phyloP scores from a whole-genome alignment of 2,329 filamentous ascomycete genomes.

The Beauveria medogensis region DNA sequence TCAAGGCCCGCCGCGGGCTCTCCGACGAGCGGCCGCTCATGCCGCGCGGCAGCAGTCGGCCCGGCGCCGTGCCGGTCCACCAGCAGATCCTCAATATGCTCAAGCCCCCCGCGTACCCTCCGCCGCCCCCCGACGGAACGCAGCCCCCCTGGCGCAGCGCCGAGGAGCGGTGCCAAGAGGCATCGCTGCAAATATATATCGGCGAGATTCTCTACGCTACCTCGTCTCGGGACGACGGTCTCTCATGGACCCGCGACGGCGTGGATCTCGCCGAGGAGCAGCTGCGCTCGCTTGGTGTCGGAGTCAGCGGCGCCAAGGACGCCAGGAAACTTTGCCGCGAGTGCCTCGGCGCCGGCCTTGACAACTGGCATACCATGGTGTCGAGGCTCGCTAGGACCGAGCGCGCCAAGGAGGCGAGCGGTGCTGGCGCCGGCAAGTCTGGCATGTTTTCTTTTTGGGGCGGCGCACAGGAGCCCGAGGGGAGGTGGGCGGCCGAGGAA shows the following conservation, averaged over 20 bases:
- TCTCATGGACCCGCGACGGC: conserved; percentile 84
- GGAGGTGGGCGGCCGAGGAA: conserved; percentile 47
- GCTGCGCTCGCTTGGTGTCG: conserved; percentile 36
- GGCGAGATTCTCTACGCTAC: conserved; percentile 84
- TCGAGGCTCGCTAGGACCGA: conserved; percentile 50
- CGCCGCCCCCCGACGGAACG: conserved; percentile 62
- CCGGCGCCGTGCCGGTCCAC: conserved; percentile 14
- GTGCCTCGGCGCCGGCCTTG: conserved; percentile 67
- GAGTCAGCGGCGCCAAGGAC: conserved; percentile 20
- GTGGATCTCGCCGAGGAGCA: conserved; percentile 72
- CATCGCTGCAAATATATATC: conserved; percentile 79
- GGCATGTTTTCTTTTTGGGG: conserved; percentile 31
- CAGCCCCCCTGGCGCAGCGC: conserved; percentile 55
- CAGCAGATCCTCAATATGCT: conserved; percentile 19
- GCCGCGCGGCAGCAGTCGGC: neutral
- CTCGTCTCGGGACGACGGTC: conserved; percentile 53
- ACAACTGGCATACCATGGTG: conserved; percentile 81
- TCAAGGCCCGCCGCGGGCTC: conserved; percentile 65
- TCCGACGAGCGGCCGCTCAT: conserved; percentile 27
- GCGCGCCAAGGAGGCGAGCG: conserved; percentile 28
- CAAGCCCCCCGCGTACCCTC: conserved; percentile 56
- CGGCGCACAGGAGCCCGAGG: conserved; percentile 27
- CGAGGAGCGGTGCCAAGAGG: conserved; percentile 71
- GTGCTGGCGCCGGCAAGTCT: conserved; percentile 24
- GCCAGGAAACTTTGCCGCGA: conserved; percentile 57